Evolutionary conservation across 352 stramenopile species (phyloP).

Genomic region (Plasmopara halstedii): DNA sequence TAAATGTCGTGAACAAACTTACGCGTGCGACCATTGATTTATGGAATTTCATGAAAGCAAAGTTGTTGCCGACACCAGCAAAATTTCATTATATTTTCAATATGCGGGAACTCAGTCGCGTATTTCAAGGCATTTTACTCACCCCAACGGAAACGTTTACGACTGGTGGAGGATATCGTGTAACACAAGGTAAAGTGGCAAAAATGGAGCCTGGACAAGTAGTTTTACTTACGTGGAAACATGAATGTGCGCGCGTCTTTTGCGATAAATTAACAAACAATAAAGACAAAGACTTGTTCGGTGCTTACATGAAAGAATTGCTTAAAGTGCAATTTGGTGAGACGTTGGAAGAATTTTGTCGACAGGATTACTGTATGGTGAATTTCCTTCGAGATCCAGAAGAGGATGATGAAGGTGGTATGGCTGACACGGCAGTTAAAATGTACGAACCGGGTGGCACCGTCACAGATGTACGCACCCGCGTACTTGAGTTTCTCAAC

Average conservation of each 20-base stretch:
- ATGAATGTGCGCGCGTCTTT: constrained; percentile 97
- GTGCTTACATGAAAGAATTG: constrained; percentile 88
- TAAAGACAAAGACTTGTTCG: constrained; percentile 95
- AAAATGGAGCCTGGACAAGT: constrained; percentile 90
- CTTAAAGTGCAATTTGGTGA: constrained; percentile 88
- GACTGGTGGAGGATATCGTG: constrained; percentile 78
- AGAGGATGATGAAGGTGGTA: constrained; percentile 93
- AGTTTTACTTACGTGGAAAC: constrained; percentile 94
- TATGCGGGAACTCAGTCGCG: constrained; percentile 96
- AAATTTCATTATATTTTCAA: constrained; percentile 99
- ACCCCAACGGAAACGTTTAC: constrained; percentile 94
- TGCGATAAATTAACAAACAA: constrained; percentile 96
- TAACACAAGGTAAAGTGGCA: constrained; percentile 76
- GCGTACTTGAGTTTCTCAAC: constrained; percentile 92
- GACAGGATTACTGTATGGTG: constrained; percentile 90
- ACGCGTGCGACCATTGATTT: constrained; percentile 94
- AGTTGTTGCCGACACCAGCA: constrained; percentile 94
- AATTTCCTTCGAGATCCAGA: constrained; percentile 97
- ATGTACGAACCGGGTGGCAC: constrained; percentile 95
- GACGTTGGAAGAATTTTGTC: constrained; percentile 61
- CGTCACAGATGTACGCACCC: constrained; percentile 86
- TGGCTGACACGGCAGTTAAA: constrained; percentile 93
- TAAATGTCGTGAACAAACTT: constrained; percentile 88
- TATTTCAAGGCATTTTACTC: constrained; percentile 97
- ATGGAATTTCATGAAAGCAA: constrained; percentile 96